Evolutionary conservation across 768 basidiomycete genomes (phyloP).

Genomic region (Boletus vermiculosoides): DNA sequence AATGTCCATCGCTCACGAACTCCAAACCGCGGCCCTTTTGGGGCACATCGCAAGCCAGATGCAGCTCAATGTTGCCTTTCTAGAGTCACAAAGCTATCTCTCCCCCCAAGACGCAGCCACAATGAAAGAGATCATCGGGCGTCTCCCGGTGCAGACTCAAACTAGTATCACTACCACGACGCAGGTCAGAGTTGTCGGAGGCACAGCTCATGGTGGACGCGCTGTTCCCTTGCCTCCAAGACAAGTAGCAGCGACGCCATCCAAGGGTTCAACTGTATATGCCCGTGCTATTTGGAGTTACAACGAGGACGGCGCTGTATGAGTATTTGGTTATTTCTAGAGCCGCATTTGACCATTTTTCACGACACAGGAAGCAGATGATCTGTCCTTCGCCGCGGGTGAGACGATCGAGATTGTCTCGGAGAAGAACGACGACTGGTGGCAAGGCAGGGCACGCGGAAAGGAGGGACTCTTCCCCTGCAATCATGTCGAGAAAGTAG

Average conservation of each 20-base stretch:
- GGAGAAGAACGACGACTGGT: constrained; percentile 87
- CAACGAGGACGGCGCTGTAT: constrained; percentile 55
- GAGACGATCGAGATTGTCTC: constrained; percentile 77
- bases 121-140: constrained; percentile 45
- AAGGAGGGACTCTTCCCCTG: constrained; percentile 77
- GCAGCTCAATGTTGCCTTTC: constrained; percentile 55
- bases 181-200: constrained; percentile 8
- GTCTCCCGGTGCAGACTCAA: constrained; percentile 36
- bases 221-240: constrained; percentile 18
- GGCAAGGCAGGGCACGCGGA: constrained; percentile 67
- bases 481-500: constrained; percentile 65
- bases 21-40: constrained; percentile 45
- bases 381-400: constrained; percentile 72
- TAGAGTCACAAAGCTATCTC: constrained; percentile 54
- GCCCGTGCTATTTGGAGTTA: constrained; percentile 68
- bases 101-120: constrained; percentile 44
- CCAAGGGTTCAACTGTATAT: constrained; percentile 20
- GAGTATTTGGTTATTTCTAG: constrained; percentile 11
- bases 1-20: constrained; percentile 28
- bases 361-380: constrained; percentile 63
- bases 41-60: constrained; percentile 59
- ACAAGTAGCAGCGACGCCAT: constrained; percentile 5
- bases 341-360: constrained; percentile 4
- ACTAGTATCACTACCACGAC: constrained; percentile 11
- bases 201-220: constrained; percentile 7